Conservation (phyloP, 257 asterid genomes). For the Pogostemon cablin region DNA sequence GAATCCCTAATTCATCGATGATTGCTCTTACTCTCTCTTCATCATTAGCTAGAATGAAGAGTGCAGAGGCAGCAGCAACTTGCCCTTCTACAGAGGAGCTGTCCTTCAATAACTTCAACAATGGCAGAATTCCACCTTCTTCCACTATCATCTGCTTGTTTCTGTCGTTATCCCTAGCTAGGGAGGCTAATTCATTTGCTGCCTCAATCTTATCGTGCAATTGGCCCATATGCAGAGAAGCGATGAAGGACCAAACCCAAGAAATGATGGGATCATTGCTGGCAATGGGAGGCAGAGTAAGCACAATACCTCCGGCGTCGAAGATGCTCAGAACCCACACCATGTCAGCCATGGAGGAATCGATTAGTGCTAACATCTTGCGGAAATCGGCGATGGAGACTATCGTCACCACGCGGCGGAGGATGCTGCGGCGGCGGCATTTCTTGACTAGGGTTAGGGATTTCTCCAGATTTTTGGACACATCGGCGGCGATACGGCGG, state of each 20-base stretch:
- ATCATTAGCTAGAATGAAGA: conserved; percentile 56
- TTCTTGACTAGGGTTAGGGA: conserved; percentile 57
- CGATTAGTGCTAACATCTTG: conserved; percentile 54
- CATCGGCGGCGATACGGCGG: conserved; percentile 63
- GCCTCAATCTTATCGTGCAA: conserved; percentile 66
- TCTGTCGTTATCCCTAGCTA: conserved; percentile 81
- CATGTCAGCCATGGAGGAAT: conserved; percentile 75
- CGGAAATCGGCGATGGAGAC: conserved; percentile 76
- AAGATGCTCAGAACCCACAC: conserved; percentile 63
- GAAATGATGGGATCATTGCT: conserved; percentile 82
- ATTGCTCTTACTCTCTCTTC: conserved; percentile 58
- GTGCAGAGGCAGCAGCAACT: conserved; percentile 63
- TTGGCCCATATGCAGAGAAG: conserved; percentile 65
- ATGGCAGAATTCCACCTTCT: conserved; percentile 74
- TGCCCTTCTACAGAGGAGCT: conserved; percentile 64
- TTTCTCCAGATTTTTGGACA: conserved; percentile 54
- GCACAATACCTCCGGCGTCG: conserved; percentile 73
- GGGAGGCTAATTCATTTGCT: conserved; percentile 62
- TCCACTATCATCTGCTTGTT: conserved; percentile 81
- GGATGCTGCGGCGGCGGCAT: conserved; percentile 61
- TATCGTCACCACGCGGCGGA: conserved; percentile 64
- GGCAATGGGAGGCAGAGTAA: conserved; percentile 80
- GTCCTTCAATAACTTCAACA: conserved; percentile 67
- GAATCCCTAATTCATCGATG: conserved; percentile 55
- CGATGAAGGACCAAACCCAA: conserved; percentile 84